Evolutionary conservation across 2,329 filamentous ascomycete species (phyloP).

Genomic region (Talaromyces rugulosus): DNA sequence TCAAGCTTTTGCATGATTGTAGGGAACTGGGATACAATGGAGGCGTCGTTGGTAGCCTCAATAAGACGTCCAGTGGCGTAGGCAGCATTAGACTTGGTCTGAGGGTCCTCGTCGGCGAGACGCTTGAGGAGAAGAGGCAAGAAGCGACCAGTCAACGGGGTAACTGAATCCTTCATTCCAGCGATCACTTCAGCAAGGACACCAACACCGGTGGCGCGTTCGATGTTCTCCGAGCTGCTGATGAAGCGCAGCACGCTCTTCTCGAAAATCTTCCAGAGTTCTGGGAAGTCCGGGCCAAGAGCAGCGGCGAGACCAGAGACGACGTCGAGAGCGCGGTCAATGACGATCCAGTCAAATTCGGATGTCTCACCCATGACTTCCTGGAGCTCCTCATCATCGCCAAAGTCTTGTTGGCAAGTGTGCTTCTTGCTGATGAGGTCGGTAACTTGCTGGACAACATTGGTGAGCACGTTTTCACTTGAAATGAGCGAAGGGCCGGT

Average conservation of each 20-base stretch:
- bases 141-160: conserved; percentile 71
- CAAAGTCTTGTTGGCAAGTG: conserved; percentile 86
- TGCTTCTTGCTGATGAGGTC: conserved; percentile 85
- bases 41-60: conserved; percentile 68
- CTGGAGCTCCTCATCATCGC: conserved; percentile 71
- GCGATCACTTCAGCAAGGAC: conserved; percentile 87
- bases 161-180: conserved; percentile 76
- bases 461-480: conserved; percentile 67
- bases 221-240: conserved; percentile 76
- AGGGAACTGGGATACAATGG: conserved; percentile 70
- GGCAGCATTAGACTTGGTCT: conserved; percentile 92
- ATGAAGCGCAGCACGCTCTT: conserved; percentile 86
- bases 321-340: conserved; percentile 91
- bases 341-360: conserved; percentile 95
- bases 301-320: conserved; percentile 78
- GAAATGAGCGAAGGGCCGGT: conserved; percentile 83
- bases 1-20: conserved; percentile 82
- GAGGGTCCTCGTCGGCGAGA: conserved; percentile 80
- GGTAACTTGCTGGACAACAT: conserved; percentile 69
- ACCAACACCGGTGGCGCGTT: conserved; percentile 85
- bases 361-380: conserved; percentile 74
- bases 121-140: conserved; percentile 81
- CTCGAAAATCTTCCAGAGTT: conserved; percentile 95
- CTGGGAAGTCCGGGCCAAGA: conserved; percentile 73
- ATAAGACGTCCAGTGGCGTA: conserved; percentile 86